These are phyloP conservation scores for Asterophora parasitica DNA, from an alignment of 768 basidiomycete species.

Conservation along the genomic window DNA sequence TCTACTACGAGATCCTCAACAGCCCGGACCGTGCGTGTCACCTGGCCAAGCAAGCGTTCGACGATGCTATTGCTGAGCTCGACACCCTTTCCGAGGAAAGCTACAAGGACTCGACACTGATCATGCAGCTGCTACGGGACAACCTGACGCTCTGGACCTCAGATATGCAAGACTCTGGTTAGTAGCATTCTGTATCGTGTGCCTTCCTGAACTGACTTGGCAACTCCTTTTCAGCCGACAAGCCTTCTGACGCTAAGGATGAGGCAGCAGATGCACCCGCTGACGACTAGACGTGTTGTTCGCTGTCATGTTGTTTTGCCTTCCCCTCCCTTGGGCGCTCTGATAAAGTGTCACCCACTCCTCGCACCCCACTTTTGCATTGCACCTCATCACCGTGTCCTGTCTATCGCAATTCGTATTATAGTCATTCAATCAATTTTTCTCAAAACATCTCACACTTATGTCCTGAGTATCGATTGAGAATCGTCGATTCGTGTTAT, in stretches of 20 bases:
- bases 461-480: too few species aligned
- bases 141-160: slow-evolving; percentile 98
- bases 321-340: slow-evolving; percentile 12
- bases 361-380: slow-evolving; percentile 15
- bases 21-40: slow-evolving; percentile 98
- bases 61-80: slow-evolving; percentile 98
- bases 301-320: slow-evolving; percentile 18
- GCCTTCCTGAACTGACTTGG: slow-evolving; percentile 1
- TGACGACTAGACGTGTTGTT: slow-evolving; percentile 51
- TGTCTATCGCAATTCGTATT: slow-evolving; percentile 16
- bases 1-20: slow-evolving; percentile 99
- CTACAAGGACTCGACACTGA: slow-evolving; percentile 98
- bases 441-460: background rate
- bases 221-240: slow-evolving; percentile 44
- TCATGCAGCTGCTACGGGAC: slow-evolving; percentile 95
- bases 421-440: slow-evolving; percentile 14
- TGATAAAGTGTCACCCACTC: slow-evolving; percentile 15
- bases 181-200: slow-evolving; percentile 21
- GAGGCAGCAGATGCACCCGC: slow-evolving; percentile 56
- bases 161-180: slow-evolving; percentile 92
- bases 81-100: slow-evolving; percentile 98
- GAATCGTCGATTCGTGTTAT: too few species aligned
- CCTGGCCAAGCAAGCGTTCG: slow-evolving; percentile 98
- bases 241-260: slow-evolving; percentile 66
- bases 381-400: slow-evolving; percentile 14